Evolutionary conservation across 108 stramenopile genomes (phyloP).

Genomic region (Licmophora abbreviata): DNA sequence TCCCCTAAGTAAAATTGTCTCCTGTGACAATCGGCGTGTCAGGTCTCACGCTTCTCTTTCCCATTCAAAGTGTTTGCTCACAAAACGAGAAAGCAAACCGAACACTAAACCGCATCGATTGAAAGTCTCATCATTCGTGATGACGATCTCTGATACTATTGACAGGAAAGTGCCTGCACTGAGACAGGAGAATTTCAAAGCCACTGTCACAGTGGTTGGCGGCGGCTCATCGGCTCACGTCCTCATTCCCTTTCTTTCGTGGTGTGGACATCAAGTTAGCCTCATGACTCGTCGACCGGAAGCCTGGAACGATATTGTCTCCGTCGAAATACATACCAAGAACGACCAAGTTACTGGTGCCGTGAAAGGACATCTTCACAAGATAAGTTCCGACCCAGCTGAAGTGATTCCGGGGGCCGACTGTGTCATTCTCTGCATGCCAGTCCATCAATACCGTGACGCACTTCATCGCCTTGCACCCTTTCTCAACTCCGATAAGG

Average conservation of each 20-base stretch:
- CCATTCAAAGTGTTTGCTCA: neutral
- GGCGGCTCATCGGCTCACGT: slow-evolving; percentile 35
- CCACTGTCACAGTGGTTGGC: slow-evolving; percentile 13
- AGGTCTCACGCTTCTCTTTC: too few species aligned
- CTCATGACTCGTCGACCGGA: slow-evolving; percentile 31
- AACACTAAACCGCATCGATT: too few species aligned
- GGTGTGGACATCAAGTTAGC: slow-evolving; percentile 26
- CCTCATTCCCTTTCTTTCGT: slow-evolving; percentile 31
- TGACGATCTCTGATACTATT: too few species aligned
- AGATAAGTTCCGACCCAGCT: slow-evolving; percentile 23
- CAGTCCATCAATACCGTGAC: slow-evolving; percentile 19
- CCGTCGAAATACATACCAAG: slow-evolving; percentile 22
- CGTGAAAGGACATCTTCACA: slow-evolving; percentile 18
- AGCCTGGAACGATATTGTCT: slow-evolving; percentile 18
- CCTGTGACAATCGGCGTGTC: too few species aligned
- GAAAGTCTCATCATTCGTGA: too few species aligned
- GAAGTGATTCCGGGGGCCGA: slow-evolving; percentile 46
- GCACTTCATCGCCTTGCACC: slow-evolving; percentile 33
- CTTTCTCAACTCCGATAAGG: slow-evolving; percentile 25
- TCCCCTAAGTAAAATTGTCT: too few species aligned
- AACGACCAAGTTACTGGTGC: slow-evolving; percentile 14
- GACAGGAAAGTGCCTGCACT: neutral
- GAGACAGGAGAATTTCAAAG: neutral
- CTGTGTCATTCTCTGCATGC: slow-evolving; percentile 42
- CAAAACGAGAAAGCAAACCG: neutral